Percentiles rank a stretch among this genome's conserved stretches.
These are phyloP conservation scores for Carnegiea gigantea DNA, from an alignment of 179 eudicot genomes.

Conservation along the genomic window DNA sequence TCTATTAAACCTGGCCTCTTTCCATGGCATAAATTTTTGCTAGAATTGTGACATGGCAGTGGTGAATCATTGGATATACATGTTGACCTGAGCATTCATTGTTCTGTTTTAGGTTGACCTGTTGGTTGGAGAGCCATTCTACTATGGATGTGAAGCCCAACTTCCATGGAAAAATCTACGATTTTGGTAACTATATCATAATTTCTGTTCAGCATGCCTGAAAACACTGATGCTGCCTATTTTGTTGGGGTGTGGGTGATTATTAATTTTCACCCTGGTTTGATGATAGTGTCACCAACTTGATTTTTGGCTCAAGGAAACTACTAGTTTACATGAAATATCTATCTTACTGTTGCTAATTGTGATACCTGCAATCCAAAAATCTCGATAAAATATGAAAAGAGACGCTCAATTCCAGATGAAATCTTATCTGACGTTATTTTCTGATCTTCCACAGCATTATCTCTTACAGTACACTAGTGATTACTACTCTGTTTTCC, in stretches of 20 bases:
- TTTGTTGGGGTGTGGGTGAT: conserved; percentile 1
- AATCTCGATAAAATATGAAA: not conserved
- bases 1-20: not conserved
- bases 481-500: not conserved
- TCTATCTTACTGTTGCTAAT: not conserved
- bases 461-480: not conserved
- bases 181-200: conserved; percentile 57
- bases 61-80: not conserved
- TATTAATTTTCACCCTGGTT: not conserved
- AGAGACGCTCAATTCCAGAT: not conserved
- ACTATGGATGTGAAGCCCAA: conserved; percentile 61
- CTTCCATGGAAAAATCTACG: conserved; percentile 95
- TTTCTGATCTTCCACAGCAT: not conserved
- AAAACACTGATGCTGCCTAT: not conserved
- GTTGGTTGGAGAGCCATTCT: conserved; percentile 88
- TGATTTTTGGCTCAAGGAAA: not conserved
- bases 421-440: not conserved
- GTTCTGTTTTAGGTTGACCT: conserved; percentile 54
- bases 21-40: not conserved
- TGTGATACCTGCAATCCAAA: not conserved
- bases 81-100: too few species aligned
- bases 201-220: not conserved
- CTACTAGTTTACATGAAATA: conserved; percentile 7
- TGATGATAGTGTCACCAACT: not conserved
- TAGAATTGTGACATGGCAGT: not conserved